Evolutionary conservation across 2,329 filamentous ascomycete genomes (phyloP), one percentile per base, ranked within the genome.

Genomic region (Ophiostoma ips): DNA sequence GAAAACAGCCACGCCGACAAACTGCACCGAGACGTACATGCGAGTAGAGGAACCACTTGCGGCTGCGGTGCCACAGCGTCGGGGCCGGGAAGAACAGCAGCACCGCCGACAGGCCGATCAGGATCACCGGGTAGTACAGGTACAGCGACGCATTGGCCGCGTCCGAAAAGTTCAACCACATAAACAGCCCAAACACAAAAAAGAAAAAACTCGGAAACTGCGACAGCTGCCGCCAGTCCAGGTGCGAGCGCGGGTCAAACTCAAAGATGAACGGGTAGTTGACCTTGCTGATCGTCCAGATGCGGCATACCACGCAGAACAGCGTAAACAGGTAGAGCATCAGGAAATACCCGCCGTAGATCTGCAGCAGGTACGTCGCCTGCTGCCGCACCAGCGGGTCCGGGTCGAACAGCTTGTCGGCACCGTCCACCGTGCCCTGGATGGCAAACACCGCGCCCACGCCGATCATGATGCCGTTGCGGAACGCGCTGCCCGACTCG

Each of bases 241-340:
- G 69, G 55, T 83, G 79, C 63, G 92, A 81, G 52, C 90, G 76
- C 49, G 83, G 81, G 68, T 96, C 89, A 61, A 95, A 92, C 66
- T 98, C 92, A 61, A 98, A 98, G 58, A 96, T 87, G 64, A 95
- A 95, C 49, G 83, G 78, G 63, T 96, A 96, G 63, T 98, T 98
- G 66, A 98, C 86, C 65, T 90, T 94, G 62, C 83, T 81, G 48
- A 70, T 71, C 6, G 80, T 79, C 87, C 90, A 98, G 15, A 94
- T 67, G 50, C 81, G 80, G 63, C 89, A 94, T 60, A 88, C 82
- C 34, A 95, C 60, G 60, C 84, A 87, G 61, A 96, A 96, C n/a
- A 94, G 68, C 10, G 83, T 69, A 60, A 94, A 83, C 18, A 96
- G 71, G 41, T 87, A 73, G 5, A 94, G 73, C 64, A 87, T 81